These are phyloP conservation scores for Podosphaera fusca DNA, from an alignment of 2,329 filamentous ascomycete genomes.

Conservation along the genomic window DNA sequence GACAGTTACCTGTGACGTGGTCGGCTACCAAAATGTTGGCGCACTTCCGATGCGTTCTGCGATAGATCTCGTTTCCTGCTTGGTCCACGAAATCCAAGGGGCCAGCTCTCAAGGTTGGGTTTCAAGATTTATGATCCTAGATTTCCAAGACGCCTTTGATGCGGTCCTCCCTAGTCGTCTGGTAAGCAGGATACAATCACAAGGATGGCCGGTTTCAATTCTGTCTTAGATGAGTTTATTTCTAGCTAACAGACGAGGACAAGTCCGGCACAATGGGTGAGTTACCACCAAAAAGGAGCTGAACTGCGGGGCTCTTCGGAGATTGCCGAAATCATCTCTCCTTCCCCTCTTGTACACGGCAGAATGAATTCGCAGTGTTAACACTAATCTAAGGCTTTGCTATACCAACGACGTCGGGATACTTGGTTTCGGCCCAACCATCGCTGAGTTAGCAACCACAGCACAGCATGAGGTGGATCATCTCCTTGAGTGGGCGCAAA, in stretches of 20 bases:
- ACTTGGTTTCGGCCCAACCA: neutral
- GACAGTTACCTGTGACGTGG: neutral
- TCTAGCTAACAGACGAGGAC: neutral
- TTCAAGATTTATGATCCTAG: neutral
- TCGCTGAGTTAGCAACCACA: neutral
- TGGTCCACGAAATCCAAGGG: neutral
- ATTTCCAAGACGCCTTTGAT: neutral
- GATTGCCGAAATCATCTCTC: neutral
- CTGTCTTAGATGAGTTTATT: neutral
- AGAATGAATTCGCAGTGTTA: neutral
- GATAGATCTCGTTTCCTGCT: neutral
- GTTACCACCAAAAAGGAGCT: neutral
- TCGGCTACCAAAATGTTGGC: neutral
- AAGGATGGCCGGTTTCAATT: neutral
- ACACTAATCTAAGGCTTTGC: neutral
- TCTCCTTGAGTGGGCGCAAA: neutral
- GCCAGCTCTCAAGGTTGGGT: neutral
- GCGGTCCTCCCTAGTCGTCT: neutral
- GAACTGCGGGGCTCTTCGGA: neutral
- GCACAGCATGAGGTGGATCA: neutral
- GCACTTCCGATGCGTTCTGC: neutral
- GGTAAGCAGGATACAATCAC: neutral
- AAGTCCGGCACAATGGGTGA: neutral
- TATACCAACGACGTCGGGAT: neutral
- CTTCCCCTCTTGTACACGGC: neutral